phyloP scores from a whole-genome alignment of 1,284 basidiomycete genomes.

The Vanrija humicola region DNA sequence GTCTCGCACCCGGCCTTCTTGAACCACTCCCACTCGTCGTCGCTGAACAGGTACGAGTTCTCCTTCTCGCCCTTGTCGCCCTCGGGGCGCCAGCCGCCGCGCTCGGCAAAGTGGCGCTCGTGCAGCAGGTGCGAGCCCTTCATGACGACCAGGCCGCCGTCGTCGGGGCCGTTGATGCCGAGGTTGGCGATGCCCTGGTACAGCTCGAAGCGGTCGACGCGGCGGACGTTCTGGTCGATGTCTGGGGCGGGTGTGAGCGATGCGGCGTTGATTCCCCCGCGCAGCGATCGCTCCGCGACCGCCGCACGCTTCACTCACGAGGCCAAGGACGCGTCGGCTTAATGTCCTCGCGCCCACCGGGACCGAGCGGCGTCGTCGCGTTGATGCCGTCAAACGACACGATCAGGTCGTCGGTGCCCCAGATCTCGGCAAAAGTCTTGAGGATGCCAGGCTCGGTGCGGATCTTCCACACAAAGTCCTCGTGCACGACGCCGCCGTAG shows the following conservation, averaged over 20 bases:
- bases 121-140: constrained; percentile 1
- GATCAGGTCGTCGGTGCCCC: constrained; percentile 39
- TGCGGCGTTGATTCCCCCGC: background rate
- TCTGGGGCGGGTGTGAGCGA: background rate
- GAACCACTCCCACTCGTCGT: constrained; percentile 22
- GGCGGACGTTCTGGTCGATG: constrained; percentile 9
- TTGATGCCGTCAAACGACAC: constrained; percentile 25
- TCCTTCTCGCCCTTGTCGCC: background rate
- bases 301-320: background rate
- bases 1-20: constrained; percentile 24
- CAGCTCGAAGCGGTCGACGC: constrained; percentile 3
- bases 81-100: background rate
- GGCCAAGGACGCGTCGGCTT: constrained; percentile 1
- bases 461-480: constrained; percentile 16
- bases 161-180: constrained; percentile 14
- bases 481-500: constrained; percentile 15
- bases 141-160: constrained; percentile 20
- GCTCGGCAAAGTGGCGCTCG: constrained; percentile 6
- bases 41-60: background rate
- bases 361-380: background rate
- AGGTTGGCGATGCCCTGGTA: constrained; percentile 21
- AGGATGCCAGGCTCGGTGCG: constrained; percentile 23
- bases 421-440: constrained; percentile 30
- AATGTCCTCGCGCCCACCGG: constrained; percentile 1
- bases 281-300: background rate